These are phyloP conservation scores for Chlamydomonas incerta DNA, from an alignment of 139 green algal species.

Conservation along the genomic window DNA sequence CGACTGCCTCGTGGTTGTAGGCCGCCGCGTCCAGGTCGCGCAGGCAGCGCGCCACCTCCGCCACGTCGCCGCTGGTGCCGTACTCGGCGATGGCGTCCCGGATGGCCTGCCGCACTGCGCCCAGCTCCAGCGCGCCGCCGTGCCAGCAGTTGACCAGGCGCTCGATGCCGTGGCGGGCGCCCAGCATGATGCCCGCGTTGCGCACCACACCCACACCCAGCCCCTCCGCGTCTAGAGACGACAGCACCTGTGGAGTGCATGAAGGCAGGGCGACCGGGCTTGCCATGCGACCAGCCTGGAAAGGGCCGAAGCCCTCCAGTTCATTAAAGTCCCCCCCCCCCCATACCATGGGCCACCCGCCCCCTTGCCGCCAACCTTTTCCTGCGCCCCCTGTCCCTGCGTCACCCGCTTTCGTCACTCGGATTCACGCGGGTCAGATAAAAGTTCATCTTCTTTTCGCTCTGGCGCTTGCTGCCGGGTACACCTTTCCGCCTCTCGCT, in stretches of 20 bases:
- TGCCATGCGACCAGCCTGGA: too few relatives aligned
- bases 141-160: conserved; percentile 87
- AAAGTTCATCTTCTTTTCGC: too few relatives aligned
- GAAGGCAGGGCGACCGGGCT: too few relatives aligned
- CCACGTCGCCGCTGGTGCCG: conserved; percentile 59
- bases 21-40: conserved; percentile 74
- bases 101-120: conserved; percentile 57
- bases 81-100: conserved; percentile 24
- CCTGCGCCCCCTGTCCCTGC: too few relatives aligned
- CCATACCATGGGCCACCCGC: too few relatives aligned
- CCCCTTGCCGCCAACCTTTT: too few relatives aligned
- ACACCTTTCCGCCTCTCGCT: too few relatives aligned
- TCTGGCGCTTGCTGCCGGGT: too few relatives aligned
- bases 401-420: too few relatives aligned
- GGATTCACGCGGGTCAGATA: too few relatives aligned
- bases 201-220: conserved; percentile 67
- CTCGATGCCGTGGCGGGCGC: conserved; percentile 83
- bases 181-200: conserved; percentile 69
- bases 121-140: conserved; percentile 64
- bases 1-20: conserved; percentile 88
- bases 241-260: conserved; percentile 63
- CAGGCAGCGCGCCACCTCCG: conserved; percentile 73
- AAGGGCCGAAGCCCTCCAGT: too few relatives aligned
- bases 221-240: conserved; percentile 63
- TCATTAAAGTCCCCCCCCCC: too few relatives aligned